Percentiles rank a stretch among this genome's conserved stretches.
Conservation (phyloP, 2,329 filamentous ascomycete genomes). For the Arthrinium phaeospermum region DNA sequence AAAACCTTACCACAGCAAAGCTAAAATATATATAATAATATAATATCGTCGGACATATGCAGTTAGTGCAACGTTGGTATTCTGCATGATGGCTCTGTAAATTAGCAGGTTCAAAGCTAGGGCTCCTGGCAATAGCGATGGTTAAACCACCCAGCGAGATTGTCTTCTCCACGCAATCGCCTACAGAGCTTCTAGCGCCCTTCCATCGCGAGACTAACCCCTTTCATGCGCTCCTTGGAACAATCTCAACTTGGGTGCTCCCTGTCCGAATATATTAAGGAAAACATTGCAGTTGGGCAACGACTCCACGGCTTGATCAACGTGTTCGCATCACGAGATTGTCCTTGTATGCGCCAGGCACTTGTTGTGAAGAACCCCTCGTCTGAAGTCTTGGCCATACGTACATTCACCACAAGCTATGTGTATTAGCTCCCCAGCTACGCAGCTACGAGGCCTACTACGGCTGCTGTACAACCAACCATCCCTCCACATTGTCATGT, state of each 20-base stretch:
- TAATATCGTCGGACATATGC: background rate
- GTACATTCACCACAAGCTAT: background rate
- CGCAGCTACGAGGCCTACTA: background rate
- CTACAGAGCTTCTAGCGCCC: conserved; percentile 9
- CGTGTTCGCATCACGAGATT: conserved; percentile 17
- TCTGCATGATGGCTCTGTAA: conserved; percentile 12
- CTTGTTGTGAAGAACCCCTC: background rate
- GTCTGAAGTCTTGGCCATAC: background rate
- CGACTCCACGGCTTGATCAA: background rate
- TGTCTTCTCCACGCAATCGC: background rate
- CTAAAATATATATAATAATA: no score
- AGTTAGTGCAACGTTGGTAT: background rate
- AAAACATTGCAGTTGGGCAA: conserved; percentile 1
- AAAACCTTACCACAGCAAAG: background rate
- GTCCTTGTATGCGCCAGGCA: background rate
- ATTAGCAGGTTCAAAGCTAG: conserved; percentile 10
- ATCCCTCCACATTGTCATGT: background rate
- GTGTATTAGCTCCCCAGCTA: background rate
- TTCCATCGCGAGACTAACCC: conserved; percentile 8
- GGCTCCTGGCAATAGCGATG: background rate
- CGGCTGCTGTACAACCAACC: background rate
- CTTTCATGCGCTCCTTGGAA: background rate
- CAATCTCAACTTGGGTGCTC: background rate
- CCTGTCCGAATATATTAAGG: background rate
- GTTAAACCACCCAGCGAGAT: background rate